Percentiles rank a stretch among this genome's conserved stretches.
Conservation (phyloP, 306 rosid species). For the Leucaena leucocephala region DNA sequence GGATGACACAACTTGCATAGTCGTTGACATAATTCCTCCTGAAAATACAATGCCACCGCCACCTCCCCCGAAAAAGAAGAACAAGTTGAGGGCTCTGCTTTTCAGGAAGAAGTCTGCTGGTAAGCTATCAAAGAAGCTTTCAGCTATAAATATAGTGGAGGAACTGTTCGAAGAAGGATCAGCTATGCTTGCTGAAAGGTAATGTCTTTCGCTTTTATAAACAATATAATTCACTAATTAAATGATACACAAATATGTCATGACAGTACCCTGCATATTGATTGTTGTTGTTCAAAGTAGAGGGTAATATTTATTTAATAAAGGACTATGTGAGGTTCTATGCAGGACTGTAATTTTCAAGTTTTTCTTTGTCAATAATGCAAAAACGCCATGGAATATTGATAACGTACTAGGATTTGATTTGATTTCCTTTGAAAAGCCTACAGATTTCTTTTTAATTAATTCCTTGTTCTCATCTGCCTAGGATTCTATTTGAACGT, state of each 20-base stretch:
- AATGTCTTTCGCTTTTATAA: slow-evolving; percentile 19
- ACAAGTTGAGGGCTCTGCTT: slow-evolving; percentile 60
- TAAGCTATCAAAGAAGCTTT: slow-evolving; percentile 80
- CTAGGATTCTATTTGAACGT: not conserved
- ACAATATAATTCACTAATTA: not conserved
- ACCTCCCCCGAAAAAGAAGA: slow-evolving; percentile 70
- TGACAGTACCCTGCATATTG: slow-evolving; percentile 14
- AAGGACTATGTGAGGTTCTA: not conserved
- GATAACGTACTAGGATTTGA: not conserved
- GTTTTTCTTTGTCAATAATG: not conserved
- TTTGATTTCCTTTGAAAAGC: not conserved
- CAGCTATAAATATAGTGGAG: slow-evolving; percentile 81
- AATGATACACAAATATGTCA: not conserved
- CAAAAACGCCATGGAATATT: not conserved
- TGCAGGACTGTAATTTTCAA: not conserved
- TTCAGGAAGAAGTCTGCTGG: slow-evolving; percentile 68
- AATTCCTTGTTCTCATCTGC: not conserved
- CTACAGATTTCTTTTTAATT: not conserved
- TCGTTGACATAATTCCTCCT: slow-evolving; percentile 89
- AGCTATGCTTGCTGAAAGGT: slow-evolving; percentile 99
- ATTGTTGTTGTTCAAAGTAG: not conserved
- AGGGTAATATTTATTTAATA: not conserved
- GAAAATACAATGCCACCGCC: slow-evolving; percentile 56
- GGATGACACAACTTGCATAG: slow-evolving; percentile 94
- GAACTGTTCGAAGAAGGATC: slow-evolving; percentile 98